phyloP scores from a whole-genome alignment of 148 eudicot species.

The Simmondsia chinensis region DNA sequence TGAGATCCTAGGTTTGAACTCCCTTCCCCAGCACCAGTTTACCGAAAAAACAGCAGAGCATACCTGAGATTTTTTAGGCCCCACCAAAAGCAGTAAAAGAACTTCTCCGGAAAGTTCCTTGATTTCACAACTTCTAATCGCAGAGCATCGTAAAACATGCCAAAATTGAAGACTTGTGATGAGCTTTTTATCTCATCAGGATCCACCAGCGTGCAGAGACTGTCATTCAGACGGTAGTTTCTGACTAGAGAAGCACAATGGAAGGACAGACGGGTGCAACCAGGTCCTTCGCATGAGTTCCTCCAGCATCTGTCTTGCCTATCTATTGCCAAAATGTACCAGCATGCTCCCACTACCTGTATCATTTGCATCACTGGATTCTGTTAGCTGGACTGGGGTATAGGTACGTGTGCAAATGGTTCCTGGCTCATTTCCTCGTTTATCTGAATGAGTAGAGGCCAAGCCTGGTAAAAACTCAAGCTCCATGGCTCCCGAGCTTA shows the following conservation, averaged over 20 bases:
- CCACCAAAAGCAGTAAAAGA: slow-evolving; percentile 90
- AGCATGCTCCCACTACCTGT: slow-evolving; percentile 73
- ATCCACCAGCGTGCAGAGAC: slow-evolving; percentile 26
- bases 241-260: slow-evolving; percentile 25
- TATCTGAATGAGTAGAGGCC: too few species aligned
- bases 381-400: too few species aligned
- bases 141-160: slow-evolving; percentile 62
- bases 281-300: slow-evolving; percentile 20
- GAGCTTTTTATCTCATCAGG: slow-evolving; percentile 19
- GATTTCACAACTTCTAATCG: slow-evolving; percentile 35
- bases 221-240: slow-evolving; percentile 4
- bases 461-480: neutral
- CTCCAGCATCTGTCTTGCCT: slow-evolving; percentile 55
- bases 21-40: too few species aligned
- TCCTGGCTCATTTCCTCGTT: too few species aligned
- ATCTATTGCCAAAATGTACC: slow-evolving; percentile 74
- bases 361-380: too few species aligned
- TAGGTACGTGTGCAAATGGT: too few species aligned
- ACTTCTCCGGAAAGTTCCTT: slow-evolving; percentile 37
- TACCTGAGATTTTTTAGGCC: slow-evolving; percentile 77
- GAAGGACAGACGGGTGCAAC: slow-evolving; percentile 17
- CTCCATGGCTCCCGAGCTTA: too few species aligned
- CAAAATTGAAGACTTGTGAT: slow-evolving; percentile 45
- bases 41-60: neutral
- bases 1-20: too few species aligned